phyloP scores from a whole-genome alignment of 2,329 filamentous ascomycete species.

The Sordariomycetes sp. region DNA sequence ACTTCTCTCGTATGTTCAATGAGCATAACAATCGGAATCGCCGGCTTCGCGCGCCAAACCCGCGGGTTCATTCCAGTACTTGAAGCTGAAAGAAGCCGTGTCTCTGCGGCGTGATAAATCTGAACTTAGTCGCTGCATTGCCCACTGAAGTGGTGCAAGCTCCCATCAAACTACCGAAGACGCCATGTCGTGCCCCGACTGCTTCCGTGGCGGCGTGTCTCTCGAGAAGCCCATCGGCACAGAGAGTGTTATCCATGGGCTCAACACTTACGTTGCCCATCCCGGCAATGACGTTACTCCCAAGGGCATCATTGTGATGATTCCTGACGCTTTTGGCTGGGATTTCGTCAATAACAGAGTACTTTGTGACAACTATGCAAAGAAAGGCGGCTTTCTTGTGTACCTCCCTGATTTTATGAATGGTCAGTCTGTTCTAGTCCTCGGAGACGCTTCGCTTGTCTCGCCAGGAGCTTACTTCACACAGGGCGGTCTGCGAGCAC shows the following conservation, averaged over 20 bases:
- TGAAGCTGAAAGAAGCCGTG: too few species aligned
- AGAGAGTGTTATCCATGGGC: constrained; percentile 12
- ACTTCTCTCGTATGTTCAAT: too few species aligned
- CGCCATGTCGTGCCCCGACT: constrained; percentile 4
- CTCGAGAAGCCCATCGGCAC: constrained; percentile 8
- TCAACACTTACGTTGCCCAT: constrained; percentile 14
- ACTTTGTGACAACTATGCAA: constrained; percentile 41
- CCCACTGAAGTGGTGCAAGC: too few species aligned
- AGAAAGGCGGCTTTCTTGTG: constrained; percentile 29
- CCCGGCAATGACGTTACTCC: constrained; percentile 10
- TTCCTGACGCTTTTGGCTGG: constrained; percentile 46
- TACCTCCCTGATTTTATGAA: constrained; percentile 44
- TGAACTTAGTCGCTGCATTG: too few species aligned
- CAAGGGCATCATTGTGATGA: constrained; percentile 38
- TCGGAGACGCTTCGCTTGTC: background rate
- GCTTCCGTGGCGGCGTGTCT: constrained; percentile 4
- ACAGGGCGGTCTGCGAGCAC: background rate
- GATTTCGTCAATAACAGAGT: constrained; percentile 38
- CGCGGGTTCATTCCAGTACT: too few species aligned
- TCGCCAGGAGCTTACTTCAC: background rate
- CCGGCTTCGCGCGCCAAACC: too few species aligned
- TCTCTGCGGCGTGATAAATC: too few species aligned
- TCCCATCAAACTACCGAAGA: too few species aligned
- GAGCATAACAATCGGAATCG: too few species aligned
- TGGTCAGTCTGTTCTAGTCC: constrained; percentile 8